Conservation (phyloP, 2,329 filamentous ascomycete species). For the Aspergillus niger region DNA sequence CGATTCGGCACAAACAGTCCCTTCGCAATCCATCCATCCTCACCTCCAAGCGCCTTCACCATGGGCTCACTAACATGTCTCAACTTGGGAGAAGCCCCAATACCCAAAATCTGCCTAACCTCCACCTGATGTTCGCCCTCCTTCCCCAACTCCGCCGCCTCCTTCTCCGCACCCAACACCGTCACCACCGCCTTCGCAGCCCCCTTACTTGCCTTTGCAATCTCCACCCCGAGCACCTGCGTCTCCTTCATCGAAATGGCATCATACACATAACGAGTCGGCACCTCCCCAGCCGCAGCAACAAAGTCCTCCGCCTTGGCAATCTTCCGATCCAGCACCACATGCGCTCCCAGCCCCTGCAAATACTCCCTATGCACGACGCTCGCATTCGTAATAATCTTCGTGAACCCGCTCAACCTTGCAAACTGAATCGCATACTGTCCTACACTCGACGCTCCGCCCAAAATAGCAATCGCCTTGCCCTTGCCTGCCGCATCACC, state of each 20-base stretch:
- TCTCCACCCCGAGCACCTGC: constrained; percentile 34
- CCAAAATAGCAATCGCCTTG: constrained; percentile 31
- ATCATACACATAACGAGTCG: constrained; percentile 35
- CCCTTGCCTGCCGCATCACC: constrained; percentile 25
- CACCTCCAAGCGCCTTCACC: constrained; percentile 21
- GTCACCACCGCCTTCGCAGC: constrained; percentile 18
- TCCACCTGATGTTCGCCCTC: constrained; percentile 16
- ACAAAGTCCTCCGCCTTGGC: constrained; percentile 23
- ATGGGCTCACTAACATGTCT: constrained; percentile 35
- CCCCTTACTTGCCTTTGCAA: constrained; percentile 24
- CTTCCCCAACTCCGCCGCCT: background rate
- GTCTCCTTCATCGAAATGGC: constrained; percentile 33
- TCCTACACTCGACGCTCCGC: constrained; percentile 39
- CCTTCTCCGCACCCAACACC: constrained; percentile 2
- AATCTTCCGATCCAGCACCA: constrained; percentile 28
- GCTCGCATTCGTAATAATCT: constrained; percentile 37
- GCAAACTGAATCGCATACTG: constrained; percentile 40
- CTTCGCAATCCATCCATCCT: constrained; percentile 28
- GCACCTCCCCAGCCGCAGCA: constrained; percentile 27
- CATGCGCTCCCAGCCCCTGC: constrained; percentile 28
- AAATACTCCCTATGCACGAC: constrained; percentile 25
- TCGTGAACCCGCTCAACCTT: constrained; percentile 36
- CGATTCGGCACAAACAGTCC: constrained; percentile 34
- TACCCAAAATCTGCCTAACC: constrained; percentile 20
- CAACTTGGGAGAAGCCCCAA: constrained; percentile 30